Evolutionary conservation across 306 rosid species (phyloP).

Genomic region (Dalbergia cultrata): DNA sequence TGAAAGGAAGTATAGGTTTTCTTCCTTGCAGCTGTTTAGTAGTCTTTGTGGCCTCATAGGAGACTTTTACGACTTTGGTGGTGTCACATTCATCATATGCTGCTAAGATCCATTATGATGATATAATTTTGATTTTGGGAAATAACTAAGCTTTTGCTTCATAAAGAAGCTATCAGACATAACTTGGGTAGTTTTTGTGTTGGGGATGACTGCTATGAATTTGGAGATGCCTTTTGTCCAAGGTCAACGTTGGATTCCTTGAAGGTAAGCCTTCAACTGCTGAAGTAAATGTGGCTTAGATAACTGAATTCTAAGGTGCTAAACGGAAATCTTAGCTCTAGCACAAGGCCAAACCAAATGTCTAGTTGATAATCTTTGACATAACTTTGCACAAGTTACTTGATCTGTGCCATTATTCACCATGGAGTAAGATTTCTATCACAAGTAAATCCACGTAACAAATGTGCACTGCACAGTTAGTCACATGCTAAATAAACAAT

Average conservation of each 20-base stretch:
- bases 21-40: conserved; percentile 43
- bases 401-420: neutral
- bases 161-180: neutral
- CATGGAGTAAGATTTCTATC: neutral
- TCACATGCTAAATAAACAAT: neutral
- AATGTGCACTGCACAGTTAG: neutral
- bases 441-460: neutral
- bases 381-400: neutral
- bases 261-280: too few relatives aligned
- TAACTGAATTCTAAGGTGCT: neutral
- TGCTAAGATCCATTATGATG: conserved; percentile 21
- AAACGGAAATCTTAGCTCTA: neutral
- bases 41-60: conserved; percentile 29
- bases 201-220: neutral
- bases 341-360: neutral
- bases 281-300: neutral
- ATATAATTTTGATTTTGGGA: neutral
- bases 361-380: neutral
- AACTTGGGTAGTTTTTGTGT: conserved; percentile 11
- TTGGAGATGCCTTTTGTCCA: neutral
- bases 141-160: neutral
- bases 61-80: neutral
- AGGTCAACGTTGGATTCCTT: neutral
- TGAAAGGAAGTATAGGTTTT: conserved; percentile 48
- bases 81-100: conserved; percentile 16